Percentiles rank a stretch among this genome's conserved stretches.
phyloP scores from a whole-genome alignment of 78 protist species.

The Dictyostelium capitatum region DNA sequence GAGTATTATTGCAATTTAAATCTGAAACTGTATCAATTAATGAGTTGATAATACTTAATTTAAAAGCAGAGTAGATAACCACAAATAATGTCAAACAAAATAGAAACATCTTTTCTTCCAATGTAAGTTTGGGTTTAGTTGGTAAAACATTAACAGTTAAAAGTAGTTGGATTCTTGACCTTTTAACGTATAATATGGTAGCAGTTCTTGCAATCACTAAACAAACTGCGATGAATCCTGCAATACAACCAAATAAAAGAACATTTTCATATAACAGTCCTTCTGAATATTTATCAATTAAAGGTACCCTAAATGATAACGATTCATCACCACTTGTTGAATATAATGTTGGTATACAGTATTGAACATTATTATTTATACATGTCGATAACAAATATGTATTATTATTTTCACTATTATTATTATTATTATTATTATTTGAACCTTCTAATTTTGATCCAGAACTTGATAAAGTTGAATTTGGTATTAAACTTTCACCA shows the following conservation, averaged over 20 bases:
- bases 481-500: too few relatives aligned
- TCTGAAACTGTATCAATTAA: not conserved
- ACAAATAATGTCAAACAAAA: not conserved
- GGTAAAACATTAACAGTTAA: not conserved
- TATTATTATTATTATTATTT: not conserved
- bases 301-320: conserved; percentile 1
- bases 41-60: not conserved
- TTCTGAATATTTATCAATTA: not conserved
- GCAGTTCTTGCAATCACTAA: not conserved
- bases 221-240: not conserved
- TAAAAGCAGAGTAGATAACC: not conserved
- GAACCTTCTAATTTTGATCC: too few relatives aligned
- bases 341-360: not conserved
- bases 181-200: not conserved
- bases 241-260: not conserved
- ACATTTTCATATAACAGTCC: not conserved
- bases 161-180: conserved; percentile 7
- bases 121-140: not conserved
- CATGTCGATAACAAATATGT: not conserved
- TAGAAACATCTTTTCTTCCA: not conserved
- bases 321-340: not conserved
- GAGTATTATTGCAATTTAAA: not conserved
- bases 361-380: not conserved
- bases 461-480: too few relatives aligned
- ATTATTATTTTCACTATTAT: not conserved